These are phyloP conservation scores for Vaccinium vitisidaea DNA, from an alignment of 148 eudicot genomes.

Conservation along the genomic window DNA sequence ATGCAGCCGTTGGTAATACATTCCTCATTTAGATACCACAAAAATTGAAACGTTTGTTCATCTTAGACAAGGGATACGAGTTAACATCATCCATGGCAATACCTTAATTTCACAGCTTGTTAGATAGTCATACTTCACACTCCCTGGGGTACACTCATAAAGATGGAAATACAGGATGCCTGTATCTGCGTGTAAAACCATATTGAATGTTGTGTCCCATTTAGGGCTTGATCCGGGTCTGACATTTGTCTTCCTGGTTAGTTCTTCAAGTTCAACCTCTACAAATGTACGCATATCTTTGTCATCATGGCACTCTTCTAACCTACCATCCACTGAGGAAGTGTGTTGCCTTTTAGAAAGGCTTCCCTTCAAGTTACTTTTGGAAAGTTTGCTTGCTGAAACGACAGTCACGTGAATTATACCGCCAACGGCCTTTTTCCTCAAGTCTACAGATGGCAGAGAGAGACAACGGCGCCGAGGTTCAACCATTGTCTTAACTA, in stretches of 20 bases:
- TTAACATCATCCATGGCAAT: constrained; percentile 9
- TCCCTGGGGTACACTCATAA: constrained; percentile 70
- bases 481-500: constrained; percentile 92
- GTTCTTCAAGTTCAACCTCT: constrained; percentile 88
- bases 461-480: constrained; percentile 86
- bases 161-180: constrained; percentile 75
- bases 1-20: not conserved
- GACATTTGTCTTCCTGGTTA: constrained; percentile 74
- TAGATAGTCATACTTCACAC: constrained; percentile 71
- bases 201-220: constrained; percentile 86
- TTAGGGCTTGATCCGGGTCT: constrained; percentile 64
- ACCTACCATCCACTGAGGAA: constrained; percentile 25
- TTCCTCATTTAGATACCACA: not conserved
- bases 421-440: constrained; percentile 84
- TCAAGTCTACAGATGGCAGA: constrained; percentile 67
- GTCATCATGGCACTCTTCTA: constrained; percentile 33
- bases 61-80: not conserved
- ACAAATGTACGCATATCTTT: constrained; percentile 78
- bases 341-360: constrained; percentile 45
- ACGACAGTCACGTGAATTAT: constrained; percentile 72
- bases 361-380: constrained; percentile 51
- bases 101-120: constrained; percentile 95
- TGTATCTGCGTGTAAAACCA: constrained; percentile 74
- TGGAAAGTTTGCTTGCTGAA: constrained; percentile 60
- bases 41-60: not conserved